A percentile compares a stretch with the other conserved stretches of the same genome.
Evolutionary conservation across 345 rosid species (phyloP).

Genomic region (Punica granatum): DNA sequence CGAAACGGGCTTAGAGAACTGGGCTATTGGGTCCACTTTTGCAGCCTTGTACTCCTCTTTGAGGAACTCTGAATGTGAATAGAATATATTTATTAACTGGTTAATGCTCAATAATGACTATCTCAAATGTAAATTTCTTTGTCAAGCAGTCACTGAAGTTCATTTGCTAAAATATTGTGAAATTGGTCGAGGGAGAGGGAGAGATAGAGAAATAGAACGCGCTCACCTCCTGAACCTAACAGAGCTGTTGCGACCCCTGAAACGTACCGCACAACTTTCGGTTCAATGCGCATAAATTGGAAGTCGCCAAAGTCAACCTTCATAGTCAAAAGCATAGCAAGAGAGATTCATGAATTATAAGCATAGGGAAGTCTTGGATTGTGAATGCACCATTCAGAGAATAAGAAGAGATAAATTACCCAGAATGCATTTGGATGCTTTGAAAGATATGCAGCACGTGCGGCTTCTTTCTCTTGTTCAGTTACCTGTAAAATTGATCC

Average conservation of each 20-base stretch:
- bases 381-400: background rate
- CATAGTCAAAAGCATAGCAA: conserved; percentile 12
- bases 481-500: conserved; percentile 41
- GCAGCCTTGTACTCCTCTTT: conserved; percentile 59
- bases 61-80: conserved; percentile 49
- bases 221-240: conserved; percentile 89
- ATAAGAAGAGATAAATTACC: conserved; percentile 39
- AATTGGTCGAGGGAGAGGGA: too few species aligned
- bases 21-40: conserved; percentile 83
- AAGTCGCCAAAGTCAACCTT: conserved; percentile 99
- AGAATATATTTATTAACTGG: conserved; percentile 3
- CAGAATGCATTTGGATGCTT: conserved; percentile 92
- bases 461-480: conserved; percentile 48
- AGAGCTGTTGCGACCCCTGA: conserved; percentile 91
- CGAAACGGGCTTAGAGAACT: conserved; percentile 75
- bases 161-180: background rate
- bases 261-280: conserved; percentile 71
- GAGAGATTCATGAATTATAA: background rate
- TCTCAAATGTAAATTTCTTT: background rate
- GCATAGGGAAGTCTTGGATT: background rate
- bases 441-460: conserved; percentile 70
- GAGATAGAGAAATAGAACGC: conserved; percentile 5
- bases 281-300: conserved; percentile 72
- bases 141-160: background rate
- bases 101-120: background rate